These are phyloP conservation scores for Fraxinus latifolia DNA, from an alignment of 305 asterid genomes.

Conservation along the genomic window DNA sequence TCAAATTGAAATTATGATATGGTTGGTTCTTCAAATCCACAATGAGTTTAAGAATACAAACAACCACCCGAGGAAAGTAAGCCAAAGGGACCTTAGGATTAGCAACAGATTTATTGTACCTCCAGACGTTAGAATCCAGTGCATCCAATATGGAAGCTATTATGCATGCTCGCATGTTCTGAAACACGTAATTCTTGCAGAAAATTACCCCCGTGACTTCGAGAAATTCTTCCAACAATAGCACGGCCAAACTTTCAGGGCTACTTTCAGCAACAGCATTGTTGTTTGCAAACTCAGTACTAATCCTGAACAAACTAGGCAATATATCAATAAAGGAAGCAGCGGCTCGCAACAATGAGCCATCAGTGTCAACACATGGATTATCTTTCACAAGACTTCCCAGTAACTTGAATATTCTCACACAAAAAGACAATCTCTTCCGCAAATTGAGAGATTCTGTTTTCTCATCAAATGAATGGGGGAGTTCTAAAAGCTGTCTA, in stretches of 20 bases:
- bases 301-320: constrained; percentile 59
- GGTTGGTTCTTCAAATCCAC: constrained; percentile 61
- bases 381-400: constrained; percentile 54
- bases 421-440: constrained; percentile 60
- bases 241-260: constrained; percentile 63
- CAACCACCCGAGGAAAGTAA: constrained; percentile 75
- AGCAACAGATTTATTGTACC: constrained; percentile 43
- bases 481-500: constrained; percentile 53
- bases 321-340: constrained; percentile 59
- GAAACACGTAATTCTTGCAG: constrained; percentile 50
- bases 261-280: constrained; percentile 58
- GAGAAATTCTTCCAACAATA: constrained; percentile 77
- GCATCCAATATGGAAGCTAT: constrained; percentile 63
- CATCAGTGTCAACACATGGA: constrained; percentile 53
- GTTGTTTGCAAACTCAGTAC: constrained; percentile 60
- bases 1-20: constrained; percentile 43
- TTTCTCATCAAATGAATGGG: constrained; percentile 56
- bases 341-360: constrained; percentile 56
- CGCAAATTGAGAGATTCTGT: constrained; percentile 49
- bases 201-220: constrained; percentile 60
- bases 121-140: constrained; percentile 65
- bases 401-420: constrained; percentile 70
- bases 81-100: constrained; percentile 68
- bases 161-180: constrained; percentile 67
- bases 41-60: constrained; percentile 62